phyloP scores from a whole-genome alignment of 352 stramenopile species.

The Phytopythium montanum region DNA sequence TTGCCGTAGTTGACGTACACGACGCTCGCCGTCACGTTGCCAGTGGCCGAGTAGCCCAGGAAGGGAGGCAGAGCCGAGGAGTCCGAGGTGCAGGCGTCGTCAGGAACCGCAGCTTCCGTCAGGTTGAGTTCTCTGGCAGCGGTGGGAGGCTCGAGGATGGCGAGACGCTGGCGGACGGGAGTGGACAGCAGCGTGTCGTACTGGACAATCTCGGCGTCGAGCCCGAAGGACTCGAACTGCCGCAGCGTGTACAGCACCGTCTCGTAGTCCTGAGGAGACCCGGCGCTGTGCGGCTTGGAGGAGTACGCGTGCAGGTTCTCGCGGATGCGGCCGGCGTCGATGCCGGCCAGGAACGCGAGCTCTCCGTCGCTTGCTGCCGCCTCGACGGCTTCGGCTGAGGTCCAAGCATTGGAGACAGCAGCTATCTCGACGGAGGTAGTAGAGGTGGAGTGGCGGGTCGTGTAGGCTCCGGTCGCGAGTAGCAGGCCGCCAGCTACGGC shows the following conservation, averaged over 20 bases:
- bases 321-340: slow-evolving; percentile 10
- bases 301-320: slow-evolving; percentile 21
- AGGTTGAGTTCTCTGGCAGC: slow-evolving; percentile 37
- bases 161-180: slow-evolving; percentile 34
- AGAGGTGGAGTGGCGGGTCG: background rate
- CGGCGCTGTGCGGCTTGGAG: slow-evolving; percentile 30
- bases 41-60: slow-evolving; percentile 69
- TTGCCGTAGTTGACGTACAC: slow-evolving; percentile 86
- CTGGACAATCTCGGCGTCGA: slow-evolving; percentile 49
- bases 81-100: slow-evolving; percentile 53
- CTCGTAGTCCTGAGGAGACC: slow-evolving; percentile 23
- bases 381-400: background rate
- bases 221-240: slow-evolving; percentile 34
- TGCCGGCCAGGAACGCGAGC: slow-evolving; percentile 15
- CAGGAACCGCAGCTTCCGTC: slow-evolving; percentile 41
- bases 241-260: slow-evolving; percentile 27
- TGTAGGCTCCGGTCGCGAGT: background rate
- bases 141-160: slow-evolving; percentile 22
- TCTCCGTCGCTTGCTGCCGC: slow-evolving; percentile 8
- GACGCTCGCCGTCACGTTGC: slow-evolving; percentile 47
- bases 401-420: background rate
- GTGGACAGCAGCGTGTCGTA: slow-evolving; percentile 62
- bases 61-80: slow-evolving; percentile 59
- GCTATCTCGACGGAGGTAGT: background rate
- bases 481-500: slow-evolving; percentile 6